Conservation (phyloP, 192 early-diverging fungal genomes). For the Kappamyces sp. region DNA sequence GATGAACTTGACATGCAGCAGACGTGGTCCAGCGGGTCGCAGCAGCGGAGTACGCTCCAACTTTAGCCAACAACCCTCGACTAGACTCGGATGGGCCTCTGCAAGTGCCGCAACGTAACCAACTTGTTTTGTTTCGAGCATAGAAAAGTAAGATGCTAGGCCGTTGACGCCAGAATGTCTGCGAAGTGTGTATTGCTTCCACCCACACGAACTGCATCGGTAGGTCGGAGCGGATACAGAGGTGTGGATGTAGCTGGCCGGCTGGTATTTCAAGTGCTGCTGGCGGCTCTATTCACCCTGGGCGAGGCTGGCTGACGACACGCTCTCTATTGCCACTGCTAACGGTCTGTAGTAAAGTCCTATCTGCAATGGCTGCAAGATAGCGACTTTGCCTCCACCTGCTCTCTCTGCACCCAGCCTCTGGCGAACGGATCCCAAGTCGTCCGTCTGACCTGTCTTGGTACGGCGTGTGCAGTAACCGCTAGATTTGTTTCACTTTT, state of each 20-base stretch:
- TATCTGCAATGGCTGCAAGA: constrained; percentile 58
- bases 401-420: constrained; percentile 32
- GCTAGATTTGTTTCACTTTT: constrained; percentile 16
- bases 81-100: constrained; percentile 37
- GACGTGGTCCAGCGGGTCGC: too few relatives aligned
- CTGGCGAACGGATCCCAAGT: constrained; percentile 32
- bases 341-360: constrained; percentile 30
- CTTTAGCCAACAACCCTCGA: not conserved
- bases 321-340: not conserved
- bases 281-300: not conserved
- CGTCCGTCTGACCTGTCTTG: constrained; percentile 44
- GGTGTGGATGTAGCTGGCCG: not conserved
- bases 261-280: not conserved
- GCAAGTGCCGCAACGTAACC: constrained; percentile 50
- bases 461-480: constrained; percentile 13
- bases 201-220: not conserved
- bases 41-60: too few relatives aligned
- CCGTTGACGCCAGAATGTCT: constrained; percentile 56
- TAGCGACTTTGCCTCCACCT: constrained; percentile 45
- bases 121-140: constrained; percentile 35
- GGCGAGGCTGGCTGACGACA: not conserved
- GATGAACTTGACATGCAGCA: too few relatives aligned
- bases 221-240: not conserved
- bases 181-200: constrained; percentile 43
- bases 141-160: constrained; percentile 26